These are phyloP conservation scores for Dillenia suffruticosa DNA, from an alignment of 164 flowering plant genomes.

Conservation along the genomic window DNA sequence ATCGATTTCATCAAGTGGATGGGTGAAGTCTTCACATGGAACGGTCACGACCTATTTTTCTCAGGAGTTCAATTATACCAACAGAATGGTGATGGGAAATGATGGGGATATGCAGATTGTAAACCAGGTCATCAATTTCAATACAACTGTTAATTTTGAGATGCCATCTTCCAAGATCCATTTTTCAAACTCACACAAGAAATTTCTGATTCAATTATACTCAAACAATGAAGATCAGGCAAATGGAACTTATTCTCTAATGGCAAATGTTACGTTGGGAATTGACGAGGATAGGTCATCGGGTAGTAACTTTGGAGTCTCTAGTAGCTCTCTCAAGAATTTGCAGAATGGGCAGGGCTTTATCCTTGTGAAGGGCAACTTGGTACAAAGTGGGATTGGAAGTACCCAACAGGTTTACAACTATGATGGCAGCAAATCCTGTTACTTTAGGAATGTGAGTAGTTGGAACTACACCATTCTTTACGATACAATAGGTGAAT, in stretches of 20 bases:
- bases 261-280: constrained; percentile 51
- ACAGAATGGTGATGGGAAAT: constrained; percentile 50
- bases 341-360: constrained; percentile 55
- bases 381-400: constrained; percentile 55
- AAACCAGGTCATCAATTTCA: constrained; percentile 46
- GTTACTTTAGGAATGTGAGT: constrained; percentile 81
- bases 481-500: constrained; percentile 33
- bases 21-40: constrained; percentile 81
- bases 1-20: constrained; percentile 47
- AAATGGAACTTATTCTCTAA: constrained; percentile 22
- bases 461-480: constrained; percentile 74
- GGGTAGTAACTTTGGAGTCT: constrained; percentile 8
- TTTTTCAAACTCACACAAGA: constrained; percentile 20
- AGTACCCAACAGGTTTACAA: constrained; percentile 58
- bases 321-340: constrained; percentile 38
- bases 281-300: constrained; percentile 31
- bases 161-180: constrained; percentile 17
- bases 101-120: constrained; percentile 63
- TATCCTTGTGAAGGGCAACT: constrained; percentile 51
- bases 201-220: constrained; percentile 36
- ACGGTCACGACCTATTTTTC: constrained; percentile 34
- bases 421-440: constrained; percentile 30
- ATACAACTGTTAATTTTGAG: constrained; percentile 29
- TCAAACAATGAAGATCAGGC: constrained; percentile 35
- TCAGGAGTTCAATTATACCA: constrained; percentile 47